phyloP scores from a whole-genome alignment of 345 rosid genomes.

The Eucalyptus erythrocorys region DNA sequence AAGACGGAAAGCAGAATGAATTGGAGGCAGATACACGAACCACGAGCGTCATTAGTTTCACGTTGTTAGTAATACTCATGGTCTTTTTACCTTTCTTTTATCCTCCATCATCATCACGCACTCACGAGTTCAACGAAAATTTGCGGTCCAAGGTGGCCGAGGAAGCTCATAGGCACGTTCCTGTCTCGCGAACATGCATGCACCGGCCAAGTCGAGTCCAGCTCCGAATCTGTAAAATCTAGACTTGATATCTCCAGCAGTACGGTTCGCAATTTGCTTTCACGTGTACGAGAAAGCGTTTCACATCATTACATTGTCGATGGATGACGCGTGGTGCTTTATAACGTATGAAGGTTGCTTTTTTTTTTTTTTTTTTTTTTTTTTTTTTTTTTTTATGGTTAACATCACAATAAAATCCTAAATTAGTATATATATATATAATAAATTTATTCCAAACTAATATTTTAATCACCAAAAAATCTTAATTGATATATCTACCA shows the following conservation, averaged over 20 bases:
- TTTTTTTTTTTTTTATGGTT: too few species aligned
- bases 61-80: not conserved
- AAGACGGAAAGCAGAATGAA: not conserved
- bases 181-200: not conserved
- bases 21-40: not conserved
- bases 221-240: not conserved
- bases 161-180: not conserved
- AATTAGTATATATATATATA: too few species aligned
- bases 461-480: too few species aligned
- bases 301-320: not conserved
- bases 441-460: too few species aligned
- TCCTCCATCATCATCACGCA: not conserved
- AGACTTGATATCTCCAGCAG: not conserved
- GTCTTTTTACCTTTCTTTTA: not conserved
- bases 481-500: too few species aligned
- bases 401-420: too few species aligned
- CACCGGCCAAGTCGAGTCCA: not conserved
- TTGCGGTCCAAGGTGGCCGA: not conserved
- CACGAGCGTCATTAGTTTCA: not conserved
- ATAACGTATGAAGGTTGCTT: not conserved
- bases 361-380: not conserved
- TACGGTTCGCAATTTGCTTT: not conserved
- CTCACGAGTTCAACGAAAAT: not conserved
- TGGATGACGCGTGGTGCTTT: not conserved
- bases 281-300: not conserved